Evolutionary conservation across 139 green algal species (phyloP).

Genomic region (Chlamydomonas eustigma): DNA sequence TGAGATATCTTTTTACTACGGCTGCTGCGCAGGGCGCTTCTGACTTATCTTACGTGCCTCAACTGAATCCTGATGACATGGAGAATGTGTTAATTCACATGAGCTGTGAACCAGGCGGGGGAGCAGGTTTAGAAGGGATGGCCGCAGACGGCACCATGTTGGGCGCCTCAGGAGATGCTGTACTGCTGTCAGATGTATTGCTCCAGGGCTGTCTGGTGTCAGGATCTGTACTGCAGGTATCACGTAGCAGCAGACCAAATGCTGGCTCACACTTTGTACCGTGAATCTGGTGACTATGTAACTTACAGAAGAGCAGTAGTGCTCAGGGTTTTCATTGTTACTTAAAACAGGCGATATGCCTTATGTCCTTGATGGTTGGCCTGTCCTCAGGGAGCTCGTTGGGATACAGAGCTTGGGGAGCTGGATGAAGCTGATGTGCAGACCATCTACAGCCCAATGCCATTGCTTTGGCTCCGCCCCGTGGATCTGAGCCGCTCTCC

Average conservation of each 20-base stretch:
- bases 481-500: neutral
- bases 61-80: constrained; percentile 3
- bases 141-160: neutral
- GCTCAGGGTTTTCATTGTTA: too few relatives aligned
- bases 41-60: neutral
- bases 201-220: constrained; percentile 18
- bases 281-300: too few relatives aligned
- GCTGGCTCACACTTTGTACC: too few relatives aligned
- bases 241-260: neutral
- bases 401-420: constrained; percentile 6
- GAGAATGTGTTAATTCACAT: neutral
- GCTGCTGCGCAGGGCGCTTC: neutral
- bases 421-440: constrained; percentile 17
- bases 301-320: too few relatives aligned
- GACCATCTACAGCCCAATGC: constrained; percentile 28
- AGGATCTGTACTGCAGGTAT: constrained; percentile 22
- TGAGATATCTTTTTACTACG: too few relatives aligned
- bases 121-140: neutral
- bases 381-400: constrained; percentile 23
- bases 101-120: neutral
- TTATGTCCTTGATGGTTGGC: too few relatives aligned
- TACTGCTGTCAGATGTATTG: neutral
- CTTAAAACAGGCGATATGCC: too few relatives aligned
- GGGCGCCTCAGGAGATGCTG: neutral
- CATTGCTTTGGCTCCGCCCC: constrained; percentile 34